Evolutionary conservation across 2,329 filamentous ascomycete species (phyloP), one percentile per base, ranked within the genome.

Genomic region (Keithomyces neogunnii): DNA sequence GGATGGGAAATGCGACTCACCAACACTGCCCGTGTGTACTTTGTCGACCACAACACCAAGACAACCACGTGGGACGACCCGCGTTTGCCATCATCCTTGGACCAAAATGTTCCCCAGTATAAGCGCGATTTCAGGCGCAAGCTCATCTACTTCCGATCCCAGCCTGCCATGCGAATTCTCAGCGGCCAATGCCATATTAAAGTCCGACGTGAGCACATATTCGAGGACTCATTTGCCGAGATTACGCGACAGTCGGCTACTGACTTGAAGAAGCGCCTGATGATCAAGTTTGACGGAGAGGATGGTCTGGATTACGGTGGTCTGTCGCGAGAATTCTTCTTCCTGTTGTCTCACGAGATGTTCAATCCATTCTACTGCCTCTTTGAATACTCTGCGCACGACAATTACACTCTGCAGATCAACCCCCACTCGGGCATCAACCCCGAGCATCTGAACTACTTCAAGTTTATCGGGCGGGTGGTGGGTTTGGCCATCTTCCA

Each of bases 321-420:
- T 78, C 80, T 99, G 51, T 99, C 93, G 36, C 81, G 91, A 80
- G 93, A 99, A 72, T 99, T 99, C 77, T 99, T 99, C 78, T 99
- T 99, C 83, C 77, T 99, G 40, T 82, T 99, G 51, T 97, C 92
- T 13, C 93, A 99, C 73, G 93, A 99, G 75, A 99, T 99, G 93
- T 99, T 99, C 76, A 99, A 99, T 70, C 93, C 93, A 33, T 99
- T 99, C 74, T 99, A 99, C 75, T 99, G 93, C 69, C 78, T 99
- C 50, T 99, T 99, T 76, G 93, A 99, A 73, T 99, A 99, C 71
- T 97, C 93, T 30, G 93, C 93, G 39, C 93, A 99, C 76, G 93
- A 99, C 82, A 99, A 99, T 74, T 99, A 99, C 74, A 99, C 93
- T 32, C 86, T 99, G 51, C 93, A 99, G 73, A 99, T 99, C 76